Base-by-base conservation (phyloP, 2,329 filamentous ascomycete species). In the Dryadomyces sulphureus region DNA sequence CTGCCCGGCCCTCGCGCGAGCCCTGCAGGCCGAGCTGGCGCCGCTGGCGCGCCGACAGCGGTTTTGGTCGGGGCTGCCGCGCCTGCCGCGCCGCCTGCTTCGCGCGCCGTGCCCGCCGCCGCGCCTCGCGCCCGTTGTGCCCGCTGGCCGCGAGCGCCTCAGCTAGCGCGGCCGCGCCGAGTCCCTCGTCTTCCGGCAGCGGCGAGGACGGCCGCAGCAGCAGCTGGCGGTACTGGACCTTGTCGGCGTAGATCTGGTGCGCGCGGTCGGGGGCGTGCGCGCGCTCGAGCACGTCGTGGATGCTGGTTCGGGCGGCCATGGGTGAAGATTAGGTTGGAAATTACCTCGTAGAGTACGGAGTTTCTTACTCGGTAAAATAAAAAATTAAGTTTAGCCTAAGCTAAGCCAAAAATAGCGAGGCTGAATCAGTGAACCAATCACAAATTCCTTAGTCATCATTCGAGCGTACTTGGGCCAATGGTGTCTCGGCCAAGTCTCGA, bases 181-280 rank as follows among this genome's bases (percentile, higher is more conserved):
- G n/a, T n/a, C n/a, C n/a, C n/a, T n/a, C n/a, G n/a, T 41, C 45
- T 57, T 72, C 54, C 56, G 77, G 61, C 0, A 71, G 69, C 1
- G 86, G 84, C 0, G 84, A 86, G 20, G 80, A 82, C 7, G 86
- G 80, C 38, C 82, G 79, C 4, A 95, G 76, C 56, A 82, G 77
- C 47, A 95, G 77, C 0, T 86, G 81, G 41, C 87, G 86, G 58
- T 86, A 80, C 55, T 86, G 78, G 60, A 94, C 77, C 62, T 88
- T 88, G 52, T 94, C 85, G 51, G 73, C 70, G 69, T 83, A 90
- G 62, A 94, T 84, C 45, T 78, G 73, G 30, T 69, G 66, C 46
- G 80, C 77, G 48, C 75, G 79, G 52, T 82, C 73, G 22, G 86
- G 81, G 2, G 84, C 81, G 64, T 94, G 87, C 9, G 86, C 87